Evolutionary conservation across 371 early-diverging fungal genomes (phyloP).

Genomic region (Rhizopus sp.): DNA sequence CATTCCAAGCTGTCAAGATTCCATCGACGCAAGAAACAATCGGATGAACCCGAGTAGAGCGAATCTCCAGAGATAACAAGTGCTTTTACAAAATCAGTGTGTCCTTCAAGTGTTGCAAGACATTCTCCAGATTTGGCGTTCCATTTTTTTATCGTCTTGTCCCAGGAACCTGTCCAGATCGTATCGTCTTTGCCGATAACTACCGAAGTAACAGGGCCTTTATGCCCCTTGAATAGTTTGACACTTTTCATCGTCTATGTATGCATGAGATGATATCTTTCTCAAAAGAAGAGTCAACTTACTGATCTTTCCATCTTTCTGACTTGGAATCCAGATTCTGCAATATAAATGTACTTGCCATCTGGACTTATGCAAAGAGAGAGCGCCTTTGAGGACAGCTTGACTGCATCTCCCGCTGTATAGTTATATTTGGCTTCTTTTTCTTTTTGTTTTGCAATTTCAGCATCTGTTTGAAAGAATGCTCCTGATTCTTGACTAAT

Average conservation of each 20-base stretch:
- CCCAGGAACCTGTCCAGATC: slow-evolving; percentile 83
- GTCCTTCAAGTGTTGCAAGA: slow-evolving; percentile 57
- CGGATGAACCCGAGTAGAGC: slow-evolving; percentile 75
- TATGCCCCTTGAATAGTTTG: slow-evolving; percentile 73
- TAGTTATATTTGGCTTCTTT: slow-evolving; percentile 66
- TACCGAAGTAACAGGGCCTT: slow-evolving; percentile 80
- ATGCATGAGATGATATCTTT: background rate
- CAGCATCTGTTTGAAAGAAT: slow-evolving; percentile 83
- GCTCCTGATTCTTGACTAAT: slow-evolving; percentile 58
- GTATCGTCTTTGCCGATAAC: slow-evolving; percentile 45
- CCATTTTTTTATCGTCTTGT: slow-evolving; percentile 77
- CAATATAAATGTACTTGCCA: slow-evolving; percentile 51
- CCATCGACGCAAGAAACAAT: slow-evolving; percentile 71
- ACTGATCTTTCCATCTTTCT: slow-evolving; percentile 59
- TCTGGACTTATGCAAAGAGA: slow-evolving; percentile 37
- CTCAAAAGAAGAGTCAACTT: slow-evolving; percentile 3
- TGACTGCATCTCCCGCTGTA: slow-evolving; percentile 63
- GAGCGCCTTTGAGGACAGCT: slow-evolving; percentile 66
- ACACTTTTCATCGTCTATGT: slow-evolving; percentile 63
- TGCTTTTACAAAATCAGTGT: slow-evolving; percentile 78
- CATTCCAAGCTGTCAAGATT: slow-evolving; percentile 52
- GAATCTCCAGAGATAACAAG: slow-evolving; percentile 47
- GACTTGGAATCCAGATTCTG: slow-evolving; percentile 64
- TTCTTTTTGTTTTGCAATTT: slow-evolving; percentile 56
- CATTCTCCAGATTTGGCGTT: slow-evolving; percentile 59